Evolutionary conservation across 2,329 filamentous ascomycete species (phyloP), one percentile per base, ranked within the genome.

Genomic region (Tolypocladium guangdongense): DNA sequence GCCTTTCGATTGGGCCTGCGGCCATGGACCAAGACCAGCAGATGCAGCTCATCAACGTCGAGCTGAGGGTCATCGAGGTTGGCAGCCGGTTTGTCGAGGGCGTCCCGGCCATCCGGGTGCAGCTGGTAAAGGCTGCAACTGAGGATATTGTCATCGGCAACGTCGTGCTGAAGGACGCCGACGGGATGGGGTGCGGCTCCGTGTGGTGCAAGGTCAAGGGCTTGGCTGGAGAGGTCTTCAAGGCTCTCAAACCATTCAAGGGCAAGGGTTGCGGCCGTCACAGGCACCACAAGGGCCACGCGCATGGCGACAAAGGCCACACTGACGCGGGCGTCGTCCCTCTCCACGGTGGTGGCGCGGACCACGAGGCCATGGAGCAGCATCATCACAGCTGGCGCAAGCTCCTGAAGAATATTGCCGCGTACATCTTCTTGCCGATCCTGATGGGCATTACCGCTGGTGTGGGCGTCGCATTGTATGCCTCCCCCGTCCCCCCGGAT

Each of bases 361-460:
- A 56, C 39, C 58, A 59, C 43, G 62, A 65, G 53, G 63, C 62
- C 50, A 63, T 62, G 52, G 37, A 50, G 36, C 46, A 52, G 24
- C 51, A 53, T 24, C 51, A 52, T 18, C 60, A 57, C 47, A 48
- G 60, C 53, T 77, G 78, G 69, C 66, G 71, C 52, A 69, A 74
- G 56, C 67, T 82, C 30, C 58, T 82, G 48, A 74, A 75, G 62
- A 78, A 78, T 60, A 74, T 86, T 50, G 74, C 78, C 57, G 73
- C 81, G 38, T 81, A 84, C 56, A 77, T 90, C 46, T 66, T 89
- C 49, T 73, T 89, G 39, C 86, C 87, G 2, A 74, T 88, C 52
- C 70, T 86, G 51, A 76, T 88, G 58, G 87, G 87, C 55, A 76
- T 89, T 58, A 76, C 82, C 27, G 83, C 84, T 46, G 87, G 86